Percentiles rank a stretch among this genome's conserved stretches.
Evolutionary conservation across 2,329 filamentous ascomycete genomes (phyloP).

Genomic region (Nannizzia gypsea): DNA sequence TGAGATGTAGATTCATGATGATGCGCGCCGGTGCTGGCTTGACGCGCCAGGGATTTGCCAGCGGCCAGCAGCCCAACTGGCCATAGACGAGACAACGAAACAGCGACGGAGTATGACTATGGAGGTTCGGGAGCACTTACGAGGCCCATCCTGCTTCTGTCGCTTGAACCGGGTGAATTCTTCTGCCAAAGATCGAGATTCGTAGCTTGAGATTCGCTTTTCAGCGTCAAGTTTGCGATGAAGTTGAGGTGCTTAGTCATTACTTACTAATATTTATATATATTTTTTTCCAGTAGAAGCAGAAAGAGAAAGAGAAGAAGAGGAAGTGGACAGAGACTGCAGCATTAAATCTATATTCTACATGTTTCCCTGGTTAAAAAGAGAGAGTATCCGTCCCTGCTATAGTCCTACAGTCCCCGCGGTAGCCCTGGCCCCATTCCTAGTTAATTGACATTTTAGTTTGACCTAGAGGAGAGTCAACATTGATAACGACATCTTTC

Average conservation of each 20-base stretch:
- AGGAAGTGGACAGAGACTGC: not conserved
- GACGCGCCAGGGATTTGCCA: not conserved
- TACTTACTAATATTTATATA: not conserved
- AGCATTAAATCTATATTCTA: constrained; percentile 7
- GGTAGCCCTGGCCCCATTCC: not conserved
- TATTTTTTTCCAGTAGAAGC: not conserved
- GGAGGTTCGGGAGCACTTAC: not conserved
- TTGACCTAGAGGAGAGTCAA: not conserved
- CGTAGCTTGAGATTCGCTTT: not conserved
- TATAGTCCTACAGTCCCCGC: not conserved
- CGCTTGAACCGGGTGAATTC: not conserved
- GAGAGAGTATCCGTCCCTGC: not conserved
- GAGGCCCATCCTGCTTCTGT: not conserved
- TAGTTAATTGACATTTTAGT: not conserved
- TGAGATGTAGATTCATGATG: not conserved
- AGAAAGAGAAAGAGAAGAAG: not conserved
- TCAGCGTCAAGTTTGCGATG: not conserved
- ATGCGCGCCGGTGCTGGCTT: not conserved
- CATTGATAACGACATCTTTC: not conserved
- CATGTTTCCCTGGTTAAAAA: not conserved
- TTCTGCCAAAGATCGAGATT: not conserved
- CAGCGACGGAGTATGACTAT: not conserved
- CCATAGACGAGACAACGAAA: not conserved
- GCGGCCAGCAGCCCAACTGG: not conserved
- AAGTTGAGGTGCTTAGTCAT: not conserved